Conservation (phyloP, 805 yeast species). For the Kregervanrija delftensis region DNA sequence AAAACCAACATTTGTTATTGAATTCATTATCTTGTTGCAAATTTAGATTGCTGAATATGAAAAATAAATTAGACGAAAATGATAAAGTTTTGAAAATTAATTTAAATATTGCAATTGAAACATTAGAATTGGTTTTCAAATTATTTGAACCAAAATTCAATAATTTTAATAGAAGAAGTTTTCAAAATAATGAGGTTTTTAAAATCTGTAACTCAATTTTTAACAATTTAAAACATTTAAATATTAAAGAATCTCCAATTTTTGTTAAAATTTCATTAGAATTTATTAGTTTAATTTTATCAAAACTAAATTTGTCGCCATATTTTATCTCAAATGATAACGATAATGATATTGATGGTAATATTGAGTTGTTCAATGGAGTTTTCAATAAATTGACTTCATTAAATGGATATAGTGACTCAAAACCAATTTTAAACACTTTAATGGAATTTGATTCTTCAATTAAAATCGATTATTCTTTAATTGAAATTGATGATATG, state of each 20-base stretch:
- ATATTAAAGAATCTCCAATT: constrained; percentile 15
- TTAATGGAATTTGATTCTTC: constrained; percentile 7
- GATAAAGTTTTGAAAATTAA: constrained; percentile 6
- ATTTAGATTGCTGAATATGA: constrained; percentile 12
- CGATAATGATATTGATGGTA: neutral
- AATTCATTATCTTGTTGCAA: constrained; percentile 21
- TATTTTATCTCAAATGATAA: neutral
- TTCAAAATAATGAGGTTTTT: constrained; percentile 7
- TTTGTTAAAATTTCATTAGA: constrained; percentile 18
- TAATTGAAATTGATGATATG: constrained; percentile 3
- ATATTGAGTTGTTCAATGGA: constrained; percentile 2
- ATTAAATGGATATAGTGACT: constrained; percentile 10
- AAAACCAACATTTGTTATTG: constrained; percentile 10
- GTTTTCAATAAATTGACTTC: constrained; percentile 9
- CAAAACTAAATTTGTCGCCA: constrained; percentile 12
- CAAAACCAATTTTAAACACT: constrained; percentile 9
- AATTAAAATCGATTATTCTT: constrained; percentile 2
- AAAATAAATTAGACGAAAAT: neutral
- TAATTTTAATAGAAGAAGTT: constrained; percentile 5
- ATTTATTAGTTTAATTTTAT: constrained; percentile 10
- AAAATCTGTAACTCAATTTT: constrained; percentile 6
- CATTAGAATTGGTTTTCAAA: constrained; percentile 15
- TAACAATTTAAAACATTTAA: constrained; percentile 3
- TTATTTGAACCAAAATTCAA: constrained; percentile 16
- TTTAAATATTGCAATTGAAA: constrained; percentile 2